These are phyloP conservation scores for Macrophomina tecta DNA, from an alignment of 2,329 filamentous ascomycete species.

Conservation along the genomic window DNA sequence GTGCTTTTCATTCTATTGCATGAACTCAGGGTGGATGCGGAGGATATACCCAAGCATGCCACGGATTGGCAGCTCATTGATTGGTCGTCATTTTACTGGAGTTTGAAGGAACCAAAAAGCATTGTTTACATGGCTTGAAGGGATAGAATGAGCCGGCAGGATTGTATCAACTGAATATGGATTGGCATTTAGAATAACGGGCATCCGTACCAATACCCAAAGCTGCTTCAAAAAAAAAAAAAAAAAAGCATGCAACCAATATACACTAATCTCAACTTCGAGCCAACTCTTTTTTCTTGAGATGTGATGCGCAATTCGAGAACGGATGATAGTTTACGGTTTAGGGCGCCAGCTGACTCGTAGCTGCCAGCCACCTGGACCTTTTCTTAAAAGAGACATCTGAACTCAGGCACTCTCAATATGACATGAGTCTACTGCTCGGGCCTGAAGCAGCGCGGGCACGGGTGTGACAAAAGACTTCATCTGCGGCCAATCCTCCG, in stretches of 20 bases:
- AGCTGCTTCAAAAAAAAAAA: background rate
- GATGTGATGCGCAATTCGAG: background rate
- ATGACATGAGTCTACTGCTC: no score
- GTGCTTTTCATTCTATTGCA: background rate
- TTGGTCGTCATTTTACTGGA: slow-evolving; percentile 5
- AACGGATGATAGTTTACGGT: no score
- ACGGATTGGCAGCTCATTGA: slow-evolving; percentile 24
- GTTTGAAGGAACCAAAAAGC: slow-evolving; percentile 11
- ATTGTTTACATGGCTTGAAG: slow-evolving; percentile 13
- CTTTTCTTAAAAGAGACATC: no score
- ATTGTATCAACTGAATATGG: slow-evolving; percentile 12
- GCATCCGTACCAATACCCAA: slow-evolving; percentile 15
- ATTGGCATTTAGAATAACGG: slow-evolving; percentile 9
- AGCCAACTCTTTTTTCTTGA: background rate
- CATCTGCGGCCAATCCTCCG: no score
- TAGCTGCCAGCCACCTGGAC: no score
- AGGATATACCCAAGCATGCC: slow-evolving; percentile 29
- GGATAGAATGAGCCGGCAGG: background rate
- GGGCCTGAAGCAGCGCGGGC: no score
- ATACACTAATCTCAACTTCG: slow-evolving; percentile 15
- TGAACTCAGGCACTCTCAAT: no score
- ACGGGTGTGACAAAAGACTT: no score
- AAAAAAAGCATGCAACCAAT: background rate
- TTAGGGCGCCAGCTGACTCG: no score
- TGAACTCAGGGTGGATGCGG: slow-evolving; percentile 28